A percentile compares a stretch with the other conserved stretches of the same genome.
phyloP scores from a whole-genome alignment of 2,329 filamentous ascomycete genomes.

The Neospermospora avenae region DNA sequence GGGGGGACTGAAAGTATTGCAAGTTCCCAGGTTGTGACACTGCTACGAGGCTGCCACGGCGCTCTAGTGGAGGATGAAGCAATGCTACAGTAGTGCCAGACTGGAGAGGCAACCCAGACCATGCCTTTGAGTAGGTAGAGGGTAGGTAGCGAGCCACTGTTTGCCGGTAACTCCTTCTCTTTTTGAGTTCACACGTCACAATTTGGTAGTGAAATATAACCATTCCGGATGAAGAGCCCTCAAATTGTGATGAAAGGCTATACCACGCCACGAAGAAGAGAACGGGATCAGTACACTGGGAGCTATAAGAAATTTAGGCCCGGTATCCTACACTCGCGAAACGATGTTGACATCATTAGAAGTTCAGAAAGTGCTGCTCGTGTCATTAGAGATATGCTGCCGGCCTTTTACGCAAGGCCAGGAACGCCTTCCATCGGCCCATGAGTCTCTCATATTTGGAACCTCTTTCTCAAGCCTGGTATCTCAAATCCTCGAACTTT shows the following conservation, averaged over 20 bases:
- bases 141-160: too few relatives aligned
- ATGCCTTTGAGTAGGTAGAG: too few relatives aligned
- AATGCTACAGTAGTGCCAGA: background rate
- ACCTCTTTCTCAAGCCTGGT: background rate
- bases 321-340: too few relatives aligned
- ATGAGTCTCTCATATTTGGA: background rate
- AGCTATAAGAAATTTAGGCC: too few relatives aligned
- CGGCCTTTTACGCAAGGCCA: background rate
- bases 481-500: background rate
- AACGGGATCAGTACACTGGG: too few relatives aligned
- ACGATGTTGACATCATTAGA: too few relatives aligned
- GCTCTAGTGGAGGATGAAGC: background rate
- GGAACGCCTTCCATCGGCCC: background rate
- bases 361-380: too few relatives aligned
- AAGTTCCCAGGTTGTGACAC: background rate
- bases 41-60: background rate
- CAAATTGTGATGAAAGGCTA: too few relatives aligned
- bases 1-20: background rate
- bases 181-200: too few relatives aligned
- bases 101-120: conserved; percentile 1
- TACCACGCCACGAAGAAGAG: too few relatives aligned
- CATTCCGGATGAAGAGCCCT: background rate
- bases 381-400: too few relatives aligned
- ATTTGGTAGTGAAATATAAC: background rate
- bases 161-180: too few relatives aligned